phyloP scores from a whole-genome alignment of 2,329 filamentous ascomycete species.

The Thielaviopsis populi region DNA sequence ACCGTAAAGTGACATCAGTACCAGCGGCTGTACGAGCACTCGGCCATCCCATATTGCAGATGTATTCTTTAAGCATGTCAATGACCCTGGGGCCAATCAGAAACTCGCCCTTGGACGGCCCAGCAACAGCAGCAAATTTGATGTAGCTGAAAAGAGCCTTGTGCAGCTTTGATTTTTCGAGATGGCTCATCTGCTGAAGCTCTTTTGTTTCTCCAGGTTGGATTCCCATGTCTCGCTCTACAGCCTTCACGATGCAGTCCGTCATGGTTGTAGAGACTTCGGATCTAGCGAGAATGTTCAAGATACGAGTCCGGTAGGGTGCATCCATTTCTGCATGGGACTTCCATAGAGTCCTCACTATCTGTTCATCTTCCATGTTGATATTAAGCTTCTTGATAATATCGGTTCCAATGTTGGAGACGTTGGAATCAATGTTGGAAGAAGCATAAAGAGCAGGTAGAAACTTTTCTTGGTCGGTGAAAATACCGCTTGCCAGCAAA shows the following conservation, averaged over 20 bases:
- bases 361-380: constrained; percentile 51
- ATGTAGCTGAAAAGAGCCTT: constrained; percentile 74
- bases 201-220: constrained; percentile 16
- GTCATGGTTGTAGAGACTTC: constrained; percentile 55
- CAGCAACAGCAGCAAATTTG: constrained; percentile 70
- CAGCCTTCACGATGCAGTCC: constrained; percentile 50
- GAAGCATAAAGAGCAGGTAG: constrained; percentile 71
- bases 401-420: constrained; percentile 77
- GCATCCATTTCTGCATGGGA: constrained; percentile 61
- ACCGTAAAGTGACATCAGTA: constrained; percentile 53
- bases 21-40: constrained; percentile 40
- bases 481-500: constrained; percentile 72
- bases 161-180: constrained; percentile 67
- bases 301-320: constrained; percentile 60
- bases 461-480: constrained; percentile 69
- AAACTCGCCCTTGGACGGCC: constrained; percentile 42
- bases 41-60: constrained; percentile 75
- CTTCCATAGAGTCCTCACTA: constrained; percentile 53
- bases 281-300: constrained; percentile 64
- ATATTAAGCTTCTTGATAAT: constrained; percentile 66
- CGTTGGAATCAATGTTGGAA: constrained; percentile 64
- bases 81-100: constrained; percentile 55
- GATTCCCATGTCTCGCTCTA: constrained; percentile 29
- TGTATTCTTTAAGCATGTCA: constrained; percentile 53
- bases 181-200: constrained; percentile 31